phyloP scores from a whole-genome alignment of 768 basidiomycete species.

The Lactarius hatsudake region DNA sequence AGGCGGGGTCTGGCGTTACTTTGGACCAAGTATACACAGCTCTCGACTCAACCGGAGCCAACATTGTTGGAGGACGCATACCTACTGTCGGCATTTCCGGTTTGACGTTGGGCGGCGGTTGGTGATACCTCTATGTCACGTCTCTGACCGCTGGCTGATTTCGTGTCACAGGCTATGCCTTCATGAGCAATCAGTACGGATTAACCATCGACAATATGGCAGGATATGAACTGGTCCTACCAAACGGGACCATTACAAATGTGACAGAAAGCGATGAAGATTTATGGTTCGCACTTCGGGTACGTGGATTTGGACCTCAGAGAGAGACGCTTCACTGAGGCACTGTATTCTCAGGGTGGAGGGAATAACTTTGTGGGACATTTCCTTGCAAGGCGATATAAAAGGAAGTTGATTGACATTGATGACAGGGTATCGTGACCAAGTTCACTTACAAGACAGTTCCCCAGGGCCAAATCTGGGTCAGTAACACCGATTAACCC shows the following conservation, averaged over 20 bases:
- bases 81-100: constrained; percentile 30
- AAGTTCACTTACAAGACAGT: constrained; percentile 1
- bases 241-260: constrained; percentile 31
- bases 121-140: not conserved
- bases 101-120: constrained; percentile 6
- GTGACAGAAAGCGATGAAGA: not conserved
- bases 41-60: constrained; percentile 23
- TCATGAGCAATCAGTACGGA: not conserved
- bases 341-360: constrained; percentile 8
- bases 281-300: constrained; percentile 10
- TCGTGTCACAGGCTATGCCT: not conserved
- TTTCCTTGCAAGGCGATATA: not conserved
- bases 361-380: constrained; percentile 20
- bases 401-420: not conserved
- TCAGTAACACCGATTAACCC: not conserved
- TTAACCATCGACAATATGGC: constrained; percentile 33
- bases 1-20: no score
- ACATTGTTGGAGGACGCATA: constrained; percentile 29
- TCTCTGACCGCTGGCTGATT: not conserved
- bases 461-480: constrained; percentile 4
- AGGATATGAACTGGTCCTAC: constrained; percentile 32
- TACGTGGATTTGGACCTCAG: not conserved
- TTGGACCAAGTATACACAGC: constrained; percentile 30
- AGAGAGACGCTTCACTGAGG: not conserved
- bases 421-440: constrained; percentile 8